Evolutionary conservation across 2,329 filamentous ascomycete genomes (phyloP).

Genomic region (Sporothrix humicola): DNA sequence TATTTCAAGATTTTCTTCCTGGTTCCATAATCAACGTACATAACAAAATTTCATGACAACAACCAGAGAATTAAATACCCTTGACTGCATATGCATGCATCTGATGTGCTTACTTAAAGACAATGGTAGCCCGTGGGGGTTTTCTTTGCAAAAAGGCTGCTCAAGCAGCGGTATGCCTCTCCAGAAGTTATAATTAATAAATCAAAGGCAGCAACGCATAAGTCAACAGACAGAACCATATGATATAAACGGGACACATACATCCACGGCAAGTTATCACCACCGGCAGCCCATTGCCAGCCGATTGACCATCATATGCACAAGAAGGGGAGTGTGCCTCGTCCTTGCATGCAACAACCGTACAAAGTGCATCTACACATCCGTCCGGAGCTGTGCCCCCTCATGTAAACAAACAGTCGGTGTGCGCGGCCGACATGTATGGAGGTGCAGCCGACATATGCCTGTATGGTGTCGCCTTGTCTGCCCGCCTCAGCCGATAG

Average conservation of each 20-base stretch:
- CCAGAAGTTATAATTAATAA: neutral
- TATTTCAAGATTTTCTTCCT: neutral
- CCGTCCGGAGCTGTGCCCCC: neutral
- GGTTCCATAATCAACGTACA: neutral
- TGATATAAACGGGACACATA: neutral
- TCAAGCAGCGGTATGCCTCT: neutral
- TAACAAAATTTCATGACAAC: neutral
- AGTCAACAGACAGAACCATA: neutral
- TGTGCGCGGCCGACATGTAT: slow-evolving; percentile 1
- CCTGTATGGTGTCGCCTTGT: too few species aligned
- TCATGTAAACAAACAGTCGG: slow-evolving; percentile 12
- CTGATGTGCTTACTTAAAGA: neutral
- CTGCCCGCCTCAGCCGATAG: neutral
- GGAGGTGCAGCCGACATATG: neutral
- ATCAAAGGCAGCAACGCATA: neutral
- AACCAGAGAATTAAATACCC: neutral
- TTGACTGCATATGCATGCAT: slow-evolving; percentile 13
- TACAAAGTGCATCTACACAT: neutral
- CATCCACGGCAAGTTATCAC: neutral
- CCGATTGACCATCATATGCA: neutral
- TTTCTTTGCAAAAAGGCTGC: neutral
- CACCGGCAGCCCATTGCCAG: too few species aligned
- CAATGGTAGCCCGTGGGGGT: neutral
- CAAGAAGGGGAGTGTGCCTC: neutral
- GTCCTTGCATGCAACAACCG: neutral